phyloP scores from a whole-genome alignment of 495 filamentous ascomycete genomes.

The Aspergillus heteromorphus region DNA sequence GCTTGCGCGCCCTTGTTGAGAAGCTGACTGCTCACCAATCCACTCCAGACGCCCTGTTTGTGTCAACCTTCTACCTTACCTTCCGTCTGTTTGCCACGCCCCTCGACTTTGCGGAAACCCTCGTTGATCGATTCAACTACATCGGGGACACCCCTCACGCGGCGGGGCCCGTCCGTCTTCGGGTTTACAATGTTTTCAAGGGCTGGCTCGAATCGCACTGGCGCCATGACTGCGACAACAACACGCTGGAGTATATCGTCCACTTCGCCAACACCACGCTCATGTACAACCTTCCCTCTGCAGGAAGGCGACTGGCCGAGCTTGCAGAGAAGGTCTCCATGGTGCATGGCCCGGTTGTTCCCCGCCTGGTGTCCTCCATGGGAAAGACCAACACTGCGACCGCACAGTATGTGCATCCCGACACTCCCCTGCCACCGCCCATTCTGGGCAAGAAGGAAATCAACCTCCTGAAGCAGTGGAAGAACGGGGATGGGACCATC shows the following conservation, averaged over 20 bases:
- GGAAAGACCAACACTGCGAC: constrained; percentile 77
- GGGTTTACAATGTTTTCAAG: constrained; percentile 96
- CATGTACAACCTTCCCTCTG: constrained; percentile 60
- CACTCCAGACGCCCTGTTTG: constrained; percentile 88
- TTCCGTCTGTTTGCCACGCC: constrained; percentile 93
- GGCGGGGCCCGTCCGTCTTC: constrained; percentile 73
- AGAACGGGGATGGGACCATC: constrained; percentile 59
- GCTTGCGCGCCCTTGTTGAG: constrained; percentile 86
- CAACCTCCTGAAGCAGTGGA: constrained; percentile 67
- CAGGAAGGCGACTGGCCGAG: constrained; percentile 72
- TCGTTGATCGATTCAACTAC: constrained; percentile 89
- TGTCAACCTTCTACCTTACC: constrained; percentile 92
- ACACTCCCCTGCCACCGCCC: constrained; percentile 64
- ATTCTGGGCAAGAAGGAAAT: constrained; percentile 70
- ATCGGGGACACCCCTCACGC: constrained; percentile 70
- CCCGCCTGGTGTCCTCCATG: constrained; percentile 80
- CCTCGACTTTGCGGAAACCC: constrained; percentile 66
- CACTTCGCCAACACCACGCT: constrained; percentile 74
- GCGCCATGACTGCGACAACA: constrained; percentile 72
- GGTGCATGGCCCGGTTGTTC: constrained; percentile 70
- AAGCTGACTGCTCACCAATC: constrained; percentile 88
- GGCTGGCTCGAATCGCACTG: constrained; percentile 96
- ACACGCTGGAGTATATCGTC: constrained; percentile 68
- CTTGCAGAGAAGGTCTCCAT: constrained; percentile 77
- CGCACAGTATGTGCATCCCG: constrained; percentile 61